Base-by-base conservation (phyloP, 495 filamentous ascomycete species). In the Neurospora sp. region DNA sequence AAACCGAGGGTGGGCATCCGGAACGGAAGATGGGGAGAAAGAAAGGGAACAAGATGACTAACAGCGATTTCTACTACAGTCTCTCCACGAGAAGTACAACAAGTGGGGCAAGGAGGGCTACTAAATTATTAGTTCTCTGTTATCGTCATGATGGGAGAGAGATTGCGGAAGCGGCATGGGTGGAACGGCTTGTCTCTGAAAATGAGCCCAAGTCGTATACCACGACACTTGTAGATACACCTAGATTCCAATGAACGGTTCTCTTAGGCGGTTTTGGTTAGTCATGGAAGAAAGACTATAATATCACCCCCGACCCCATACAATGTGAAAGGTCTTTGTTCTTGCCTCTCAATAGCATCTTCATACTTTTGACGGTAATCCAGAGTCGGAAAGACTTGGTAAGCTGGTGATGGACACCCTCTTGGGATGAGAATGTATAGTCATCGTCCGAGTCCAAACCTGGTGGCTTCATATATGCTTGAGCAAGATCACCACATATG, bases 71-170 rank as follows among this genome's bases (percentile, higher is more conserved):
- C 61, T n/a, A 74, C 59, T 71, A 20, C 75, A 97, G 96, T 84
- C 88, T 69, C 88, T 96, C 72, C 96, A 99, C 84, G 96, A 98
- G 76, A 90, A 90, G 82, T 98, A 89, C 88, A 99, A 99, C 89
- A 99, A 99, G 88, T 97, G 91, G 88, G 96, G 95, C 83, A 98
- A 98, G 89, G 96, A 98, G 9, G 85, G 85, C 68, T 88, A 86
- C 79, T 82, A 81, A 71, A 80, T 42, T 53, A 22, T 48, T 42
- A 27, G 69, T 18, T 2, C 53, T 65, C 27, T 65, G 53, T 65
- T 65, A 18, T 65, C 27, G 12, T 65, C 10, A 65, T 18, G 6
- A 65, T 31, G 22, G 12, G 27, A 35, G 53, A 65, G 27, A 35
- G 5, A 18, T 37, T 16, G 42, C 42, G 18, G 42, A 45, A 20